These are phyloP conservation scores for Blepharisma japonicum DNA, from an alignment of 73 alveolate species.

Conservation along the genomic window DNA sequence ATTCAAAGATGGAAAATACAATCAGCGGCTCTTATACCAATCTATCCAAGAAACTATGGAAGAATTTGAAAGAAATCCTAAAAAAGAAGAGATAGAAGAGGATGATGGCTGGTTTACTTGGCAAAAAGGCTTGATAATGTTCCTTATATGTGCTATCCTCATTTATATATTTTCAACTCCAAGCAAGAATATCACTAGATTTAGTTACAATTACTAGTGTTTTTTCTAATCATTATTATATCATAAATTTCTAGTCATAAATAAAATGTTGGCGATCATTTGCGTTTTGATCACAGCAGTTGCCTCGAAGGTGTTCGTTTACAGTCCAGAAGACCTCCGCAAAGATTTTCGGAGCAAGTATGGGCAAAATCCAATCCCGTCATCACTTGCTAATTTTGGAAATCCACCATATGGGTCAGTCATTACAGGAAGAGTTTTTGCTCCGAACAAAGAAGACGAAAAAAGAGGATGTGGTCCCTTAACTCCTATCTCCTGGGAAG, in stretches of 20 bases:
- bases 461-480: neutral
- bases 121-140: too few species aligned
- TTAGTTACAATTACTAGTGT: too few species aligned
- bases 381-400: conserved; percentile 33
- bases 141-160: too few species aligned
- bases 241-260: too few species aligned
- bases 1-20: neutral
- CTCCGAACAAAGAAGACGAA: neutral
- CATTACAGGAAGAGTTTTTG: conserved; percentile 9
- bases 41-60: neutral
- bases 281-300: too few species aligned
- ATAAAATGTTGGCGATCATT: too few species aligned
- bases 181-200: too few species aligned
- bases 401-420: conserved; percentile 30
- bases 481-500: neutral
- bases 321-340: neutral
- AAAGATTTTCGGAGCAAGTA: neutral
- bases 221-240: too few species aligned
- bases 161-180: too few species aligned
- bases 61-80: neutral
- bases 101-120: too few species aligned
- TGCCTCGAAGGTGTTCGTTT: neutral
- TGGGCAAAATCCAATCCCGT: conserved; percentile 6
- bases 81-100: too few species aligned
- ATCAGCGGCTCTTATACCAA: neutral